Percentiles rank a stretch among this genome's conserved stretches.
Evolutionary conservation across 768 basidiomycete species (phyloP).

Genomic region (Tricholoma matsutake): DNA sequence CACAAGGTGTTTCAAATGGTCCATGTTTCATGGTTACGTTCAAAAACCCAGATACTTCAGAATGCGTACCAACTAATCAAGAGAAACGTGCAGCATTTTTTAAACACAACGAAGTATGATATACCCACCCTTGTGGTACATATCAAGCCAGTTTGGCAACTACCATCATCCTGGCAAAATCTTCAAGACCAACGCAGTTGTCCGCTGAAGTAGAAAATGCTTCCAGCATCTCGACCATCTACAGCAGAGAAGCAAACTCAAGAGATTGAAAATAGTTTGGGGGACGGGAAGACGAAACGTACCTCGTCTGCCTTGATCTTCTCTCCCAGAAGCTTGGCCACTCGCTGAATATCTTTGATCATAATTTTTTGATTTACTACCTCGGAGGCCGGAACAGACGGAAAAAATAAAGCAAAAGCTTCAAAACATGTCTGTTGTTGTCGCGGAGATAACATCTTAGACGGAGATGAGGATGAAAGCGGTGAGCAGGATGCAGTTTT

Average conservation of each 20-base stretch:
- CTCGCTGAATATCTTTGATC: conserved; percentile 63
- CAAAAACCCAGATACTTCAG: neutral
- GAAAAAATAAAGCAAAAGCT: conserved; percentile 76
- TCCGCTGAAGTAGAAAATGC: conserved; percentile 69
- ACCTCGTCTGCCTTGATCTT: conserved; percentile 77
- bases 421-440: conserved; percentile 54
- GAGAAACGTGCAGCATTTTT: neutral
- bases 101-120: too few relatives aligned
- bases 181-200: conserved; percentile 60
- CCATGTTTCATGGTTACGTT: neutral
- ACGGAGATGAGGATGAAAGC: conserved; percentile 6
- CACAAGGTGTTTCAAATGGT: neutral
- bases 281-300: conserved; percentile 13
- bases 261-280: neutral
- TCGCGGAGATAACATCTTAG: conserved; percentile 39
- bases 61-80: neutral
- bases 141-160: conserved; percentile 44
- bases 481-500: conserved; percentile 5
- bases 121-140: neutral
- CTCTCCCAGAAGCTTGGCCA: conserved; percentile 63
- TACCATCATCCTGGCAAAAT: conserved; percentile 78
- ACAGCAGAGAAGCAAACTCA: neutral
- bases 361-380: conserved; percentile 53
- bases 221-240: conserved; percentile 83
- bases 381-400: conserved; percentile 42